Evolutionary conservation across 1,139 yeast genomes (phyloP), one percentile per base, ranked within the genome.

Genomic region (Protomyces macrosporus): DNA sequence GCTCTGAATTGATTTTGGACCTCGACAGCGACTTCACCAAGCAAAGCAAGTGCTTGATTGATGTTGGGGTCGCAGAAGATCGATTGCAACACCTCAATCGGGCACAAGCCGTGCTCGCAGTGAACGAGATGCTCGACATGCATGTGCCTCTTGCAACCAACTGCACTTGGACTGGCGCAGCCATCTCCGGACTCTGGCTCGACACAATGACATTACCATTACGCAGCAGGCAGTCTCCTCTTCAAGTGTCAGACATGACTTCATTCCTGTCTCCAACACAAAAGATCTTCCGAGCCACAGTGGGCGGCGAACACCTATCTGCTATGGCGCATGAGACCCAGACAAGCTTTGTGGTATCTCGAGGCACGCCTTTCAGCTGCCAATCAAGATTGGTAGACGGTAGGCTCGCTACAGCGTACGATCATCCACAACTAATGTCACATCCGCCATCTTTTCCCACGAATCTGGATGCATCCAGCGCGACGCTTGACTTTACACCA

Each of bases 21-120:
- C 66, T 90, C 36, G 78, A 83, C 61, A 97, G 91, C 73, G 96
- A 90, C 67, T 85, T 53, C 23, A 65, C 65, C 23, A 63, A 63
- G 34, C 14, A 40, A 7, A 52, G 60, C 40, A 53, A 53, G 16
- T 37, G 50, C 39, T 33, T 60, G 12, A 34, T 45, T 39, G 39
- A 58, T 30, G 53, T 52, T 30, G 57, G 48, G 10, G 30, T 34
- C 4, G 52, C 60, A 9, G 45, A 14, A 2, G 35, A 45, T 6
- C 10, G 53, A n/a, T 39, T 32, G 37, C 45, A 54, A 7, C 36
- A 54, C 48, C 53, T 45, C 36, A 30, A 32, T 35, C 32, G 35
- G 39, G 53, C 58, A 30, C 33, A 35, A 35, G 35, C 45, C 34
- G 23, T 63, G 34, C 40, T 48, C 50, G 42, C 32, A 16, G 14